Conservation (phyloP, 2,329 filamentous ascomycete genomes). For the Pezicula rhizophila region DNA sequence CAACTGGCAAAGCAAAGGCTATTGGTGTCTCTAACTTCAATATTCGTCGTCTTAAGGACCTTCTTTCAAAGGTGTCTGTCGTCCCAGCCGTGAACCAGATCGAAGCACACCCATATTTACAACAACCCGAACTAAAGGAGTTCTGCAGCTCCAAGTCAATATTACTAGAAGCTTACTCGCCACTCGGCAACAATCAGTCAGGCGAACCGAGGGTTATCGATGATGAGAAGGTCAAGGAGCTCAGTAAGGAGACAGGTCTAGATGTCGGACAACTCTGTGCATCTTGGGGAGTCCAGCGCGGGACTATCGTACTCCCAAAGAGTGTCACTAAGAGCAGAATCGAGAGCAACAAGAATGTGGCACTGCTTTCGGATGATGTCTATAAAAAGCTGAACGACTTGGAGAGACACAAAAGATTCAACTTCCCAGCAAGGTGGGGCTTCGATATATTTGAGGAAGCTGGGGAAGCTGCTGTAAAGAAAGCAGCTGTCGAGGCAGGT, state of each 20-base stretch:
- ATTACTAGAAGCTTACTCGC: conserved; percentile 41
- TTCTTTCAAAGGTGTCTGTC: conserved; percentile 36
- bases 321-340: conserved; percentile 45
- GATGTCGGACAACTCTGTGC: conserved; percentile 39
- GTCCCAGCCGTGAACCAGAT: conserved; percentile 44
- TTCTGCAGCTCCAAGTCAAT: conserved; percentile 42
- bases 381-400: conserved; percentile 29
- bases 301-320: conserved; percentile 47
- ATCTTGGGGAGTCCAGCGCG: conserved; percentile 45
- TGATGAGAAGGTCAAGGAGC: conserved; percentile 49
- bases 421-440: conserved; percentile 36
- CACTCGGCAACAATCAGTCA: conserved; percentile 31
- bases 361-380: conserved; percentile 17
- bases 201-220: conserved; percentile 43
- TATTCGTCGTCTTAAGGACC: conserved; percentile 31
- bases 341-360: conserved; percentile 18
- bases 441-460: conserved; percentile 39
- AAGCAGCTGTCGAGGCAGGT: conserved; percentile 35
- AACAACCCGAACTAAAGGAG: conserved; percentile 40
- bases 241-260: conserved; percentile 50
- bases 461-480: conserved; percentile 42
- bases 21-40: conserved; percentile 48
- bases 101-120: conserved; percentile 66
- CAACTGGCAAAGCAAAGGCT: conserved; percentile 32
- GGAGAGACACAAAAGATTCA: conserved; percentile 38